phyloP scores from a whole-genome alignment of 441 rosid genomes.

The Caryocar brasiliense region DNA sequence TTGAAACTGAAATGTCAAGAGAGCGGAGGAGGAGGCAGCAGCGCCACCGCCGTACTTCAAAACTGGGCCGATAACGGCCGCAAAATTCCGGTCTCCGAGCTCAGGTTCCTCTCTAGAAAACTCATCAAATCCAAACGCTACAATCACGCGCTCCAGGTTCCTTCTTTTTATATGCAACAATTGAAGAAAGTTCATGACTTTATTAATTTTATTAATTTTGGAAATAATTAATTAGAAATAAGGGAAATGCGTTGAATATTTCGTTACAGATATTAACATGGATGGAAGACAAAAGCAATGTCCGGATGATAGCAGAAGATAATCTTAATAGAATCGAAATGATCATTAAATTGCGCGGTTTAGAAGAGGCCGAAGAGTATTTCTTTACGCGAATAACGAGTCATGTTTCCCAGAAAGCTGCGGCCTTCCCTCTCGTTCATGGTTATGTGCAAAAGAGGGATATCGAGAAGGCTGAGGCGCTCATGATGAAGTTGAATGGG shows the following conservation, averaged over 20 bases:
- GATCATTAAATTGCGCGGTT: slow-evolving; percentile 28
- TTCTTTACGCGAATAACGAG: slow-evolving; percentile 22
- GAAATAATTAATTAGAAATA: no score
- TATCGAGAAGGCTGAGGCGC: slow-evolving; percentile 34
- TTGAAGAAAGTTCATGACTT: no score
- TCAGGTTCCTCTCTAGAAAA: slow-evolving; percentile 26
- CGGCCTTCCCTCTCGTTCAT: slow-evolving; percentile 40
- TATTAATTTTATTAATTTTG: no score
- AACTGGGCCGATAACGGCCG: slow-evolving; percentile 32
- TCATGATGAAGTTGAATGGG: slow-evolving; percentile 32
- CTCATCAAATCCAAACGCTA: slow-evolving; percentile 33
- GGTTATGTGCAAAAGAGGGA: slow-evolving; percentile 38
- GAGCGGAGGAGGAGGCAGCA: no score
- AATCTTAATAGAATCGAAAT: slow-evolving; percentile 32
- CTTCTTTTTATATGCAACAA: no score
- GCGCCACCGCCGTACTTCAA: slow-evolving; percentile 24
- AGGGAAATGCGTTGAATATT: no score
- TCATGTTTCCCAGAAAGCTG: slow-evolving; percentile 28
- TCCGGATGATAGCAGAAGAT: slow-evolving; percentile 22
- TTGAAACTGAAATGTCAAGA: slow-evolving; percentile 23
- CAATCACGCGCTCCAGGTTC: slow-evolving; percentile 50
- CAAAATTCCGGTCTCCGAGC: slow-evolving; percentile 28
- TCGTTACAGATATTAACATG: slow-evolving; percentile 41
- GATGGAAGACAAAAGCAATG: slow-evolving; percentile 35
- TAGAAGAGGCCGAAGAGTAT: slow-evolving; percentile 38